These are phyloP conservation scores for Saturnispora ahearnii DNA, from an alignment of 805 yeast genomes.

Conservation along the genomic window DNA sequence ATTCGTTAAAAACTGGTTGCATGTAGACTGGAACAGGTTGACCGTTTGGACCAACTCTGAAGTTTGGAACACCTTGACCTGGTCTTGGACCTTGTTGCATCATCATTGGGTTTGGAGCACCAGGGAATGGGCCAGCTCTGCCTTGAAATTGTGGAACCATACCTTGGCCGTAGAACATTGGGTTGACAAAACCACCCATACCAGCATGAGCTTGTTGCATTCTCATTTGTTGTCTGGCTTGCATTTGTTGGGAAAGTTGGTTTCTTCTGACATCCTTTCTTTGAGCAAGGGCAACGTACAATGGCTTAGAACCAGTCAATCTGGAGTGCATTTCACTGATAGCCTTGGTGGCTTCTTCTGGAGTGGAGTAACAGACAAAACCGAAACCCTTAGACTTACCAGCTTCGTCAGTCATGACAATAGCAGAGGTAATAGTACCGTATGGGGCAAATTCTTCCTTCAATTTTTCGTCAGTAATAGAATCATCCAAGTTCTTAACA, in stretches of 20 bases:
- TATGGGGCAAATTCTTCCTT: conserved; percentile 87
- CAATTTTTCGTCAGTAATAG: conserved; percentile 84
- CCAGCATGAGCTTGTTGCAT: conserved; percentile 91
- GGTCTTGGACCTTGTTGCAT: conserved; percentile 57
- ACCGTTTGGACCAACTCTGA: conserved; percentile 72
- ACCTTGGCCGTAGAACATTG: conserved; percentile 80
- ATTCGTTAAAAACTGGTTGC: conserved; percentile 69
- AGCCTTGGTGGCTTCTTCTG: conserved; percentile 99
- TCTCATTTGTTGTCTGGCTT: conserved; percentile 97
- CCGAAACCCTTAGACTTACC: conserved; percentile 98
- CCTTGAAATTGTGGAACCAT: conserved; percentile 41
- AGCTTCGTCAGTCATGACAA: conserved; percentile 88
- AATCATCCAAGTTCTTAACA: conserved; percentile 92
- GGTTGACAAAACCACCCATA: conserved; percentile 77
- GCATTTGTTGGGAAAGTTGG: conserved; percentile 95
- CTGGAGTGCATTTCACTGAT: conserved; percentile 97
- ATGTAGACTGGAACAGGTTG: conserved; percentile 76
- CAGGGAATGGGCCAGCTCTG: conserved; percentile 72
- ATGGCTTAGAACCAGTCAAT: conserved; percentile 89
- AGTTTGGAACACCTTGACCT: conserved; percentile 41
- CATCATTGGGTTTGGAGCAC: conserved; percentile 68
- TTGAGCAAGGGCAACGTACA: conserved; percentile 98
- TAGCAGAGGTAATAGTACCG: conserved; percentile 92
- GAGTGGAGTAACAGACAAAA: conserved; percentile 93
- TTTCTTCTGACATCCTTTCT: conserved; percentile 96